Conservation (phyloP, 495 filamentous ascomycete species). For the Letharia columbiana region DNA sequence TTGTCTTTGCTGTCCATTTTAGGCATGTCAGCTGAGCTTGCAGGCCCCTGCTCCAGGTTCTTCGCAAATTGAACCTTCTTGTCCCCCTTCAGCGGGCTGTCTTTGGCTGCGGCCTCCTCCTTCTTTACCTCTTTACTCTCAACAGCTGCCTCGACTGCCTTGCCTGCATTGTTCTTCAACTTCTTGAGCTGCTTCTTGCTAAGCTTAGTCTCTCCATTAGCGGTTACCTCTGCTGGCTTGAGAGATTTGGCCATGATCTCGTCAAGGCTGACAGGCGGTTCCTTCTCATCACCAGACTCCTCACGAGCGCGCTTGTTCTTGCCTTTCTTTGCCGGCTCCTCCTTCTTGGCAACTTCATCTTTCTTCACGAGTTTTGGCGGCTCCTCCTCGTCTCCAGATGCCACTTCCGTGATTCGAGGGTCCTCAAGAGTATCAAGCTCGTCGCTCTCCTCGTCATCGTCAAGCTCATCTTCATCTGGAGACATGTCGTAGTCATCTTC, state of each 20-base stretch:
- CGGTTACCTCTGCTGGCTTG: conserved; percentile 43
- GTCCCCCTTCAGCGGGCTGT: conserved; percentile 51
- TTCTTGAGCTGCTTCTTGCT: conserved; percentile 99
- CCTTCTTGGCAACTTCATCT: conserved; percentile 33
- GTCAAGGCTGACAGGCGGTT: conserved; percentile 48
- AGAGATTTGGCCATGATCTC: conserved; percentile 67
- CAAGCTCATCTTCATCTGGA: conserved; percentile 66
- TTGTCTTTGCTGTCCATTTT: conserved; percentile 31
- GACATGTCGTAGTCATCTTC: conserved; percentile 74
- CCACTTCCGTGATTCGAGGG: conserved; percentile 76
- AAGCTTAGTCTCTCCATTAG: conserved; percentile 54
- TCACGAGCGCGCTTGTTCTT: conserved; percentile 85
- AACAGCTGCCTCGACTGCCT: conserved; percentile 51
- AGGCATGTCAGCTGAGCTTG: conserved; percentile 47
- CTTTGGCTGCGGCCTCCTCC: conserved; percentile 29
- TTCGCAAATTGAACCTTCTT: conserved; percentile 99
- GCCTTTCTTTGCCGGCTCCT: conserved; percentile 45
- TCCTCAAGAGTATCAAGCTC: conserved; percentile 74
- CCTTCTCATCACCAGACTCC: conserved; percentile 42
- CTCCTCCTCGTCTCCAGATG: conserved; percentile 66
- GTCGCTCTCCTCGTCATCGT: conserved; percentile 68
- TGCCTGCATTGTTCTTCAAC: conserved; percentile 93
- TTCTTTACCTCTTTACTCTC: conserved; percentile 49
- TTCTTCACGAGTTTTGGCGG: conserved; percentile 60
- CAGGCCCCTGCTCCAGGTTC: conserved; percentile 93